Evolutionary conservation across 345 rosid genomes (phyloP).

Genomic region (Citrus sp.): DNA sequence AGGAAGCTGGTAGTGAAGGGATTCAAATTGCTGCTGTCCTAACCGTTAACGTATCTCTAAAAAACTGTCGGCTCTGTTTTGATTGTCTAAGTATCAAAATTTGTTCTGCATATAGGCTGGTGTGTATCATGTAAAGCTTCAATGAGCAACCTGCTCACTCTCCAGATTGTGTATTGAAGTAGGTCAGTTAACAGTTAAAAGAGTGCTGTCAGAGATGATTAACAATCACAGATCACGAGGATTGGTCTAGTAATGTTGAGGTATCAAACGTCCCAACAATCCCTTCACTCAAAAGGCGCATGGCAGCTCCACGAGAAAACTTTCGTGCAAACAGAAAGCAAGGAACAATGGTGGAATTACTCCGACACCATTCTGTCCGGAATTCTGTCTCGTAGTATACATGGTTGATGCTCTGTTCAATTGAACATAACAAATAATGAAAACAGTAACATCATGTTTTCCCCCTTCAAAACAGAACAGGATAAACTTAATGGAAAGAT

Average conservation of each 20-base stretch:
- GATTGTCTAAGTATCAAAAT: not conserved
- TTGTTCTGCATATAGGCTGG: not conserved
- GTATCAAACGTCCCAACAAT: constrained; percentile 47
- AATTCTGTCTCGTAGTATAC: constrained; percentile 69
- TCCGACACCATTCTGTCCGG: constrained; percentile 82
- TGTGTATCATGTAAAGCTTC: constrained; percentile 11
- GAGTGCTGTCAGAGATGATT: not conserved
- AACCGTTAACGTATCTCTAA: not conserved
- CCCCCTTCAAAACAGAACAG: not conserved
- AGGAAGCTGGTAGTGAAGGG: not conserved
- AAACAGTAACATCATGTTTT: not conserved
- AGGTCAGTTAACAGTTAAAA: constrained; percentile 14
- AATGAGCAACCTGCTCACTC: constrained; percentile 8
- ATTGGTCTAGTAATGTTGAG: constrained; percentile 24
- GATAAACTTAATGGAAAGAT: not conserved
- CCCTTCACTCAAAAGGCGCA: constrained; percentile 81
- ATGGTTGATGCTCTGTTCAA: constrained; percentile 65
- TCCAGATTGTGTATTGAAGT: not conserved
- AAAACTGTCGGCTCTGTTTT: constrained; percentile 2
- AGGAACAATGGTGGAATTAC: constrained; percentile 39
- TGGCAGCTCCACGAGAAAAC: constrained; percentile 87
- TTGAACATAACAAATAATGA: not conserved
- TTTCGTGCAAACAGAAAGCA: constrained; percentile 90
- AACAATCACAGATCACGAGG: constrained; percentile 9
- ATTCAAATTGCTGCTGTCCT: not conserved